Conservation (phyloP, 1,284 basidiomycete genomes). For the Abortiporus biennis region DNA sequence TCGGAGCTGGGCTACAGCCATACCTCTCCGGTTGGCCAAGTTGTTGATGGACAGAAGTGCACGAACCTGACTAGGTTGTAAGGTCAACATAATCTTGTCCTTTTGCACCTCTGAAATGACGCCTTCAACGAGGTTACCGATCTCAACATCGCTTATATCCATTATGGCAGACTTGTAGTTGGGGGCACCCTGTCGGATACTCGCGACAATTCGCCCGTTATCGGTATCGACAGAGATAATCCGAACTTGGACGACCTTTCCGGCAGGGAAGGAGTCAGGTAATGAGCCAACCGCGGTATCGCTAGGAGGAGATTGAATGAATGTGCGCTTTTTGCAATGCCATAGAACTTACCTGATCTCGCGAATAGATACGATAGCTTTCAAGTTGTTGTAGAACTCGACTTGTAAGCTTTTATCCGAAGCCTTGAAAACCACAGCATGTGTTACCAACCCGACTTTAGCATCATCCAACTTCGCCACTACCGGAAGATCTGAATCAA, state of each 20-base stretch:
- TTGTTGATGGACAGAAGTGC: slow-evolving; percentile 85
- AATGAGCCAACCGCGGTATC: slow-evolving; percentile 63
- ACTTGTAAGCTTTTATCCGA: slow-evolving; percentile 77
- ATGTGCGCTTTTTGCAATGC: slow-evolving; percentile 4
- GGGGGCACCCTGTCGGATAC: slow-evolving; percentile 78
- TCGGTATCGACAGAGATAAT: slow-evolving; percentile 71
- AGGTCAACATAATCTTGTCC: slow-evolving; percentile 72
- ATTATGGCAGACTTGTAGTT: slow-evolving; percentile 41
- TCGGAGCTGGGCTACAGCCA: slow-evolving; percentile 68
- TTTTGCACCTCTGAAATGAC: slow-evolving; percentile 76
- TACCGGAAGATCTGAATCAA: slow-evolving; percentile 76
- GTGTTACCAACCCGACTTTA: slow-evolving; percentile 67
- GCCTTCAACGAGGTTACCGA: slow-evolving; percentile 73
- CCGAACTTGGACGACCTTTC: slow-evolving; percentile 84
- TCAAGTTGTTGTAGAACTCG: slow-evolving; percentile 88
- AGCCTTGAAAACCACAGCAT: slow-evolving; percentile 82
- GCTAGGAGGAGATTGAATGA: slow-evolving; percentile 28
- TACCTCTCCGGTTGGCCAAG: slow-evolving; percentile 76
- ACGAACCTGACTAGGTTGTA: slow-evolving; percentile 67
- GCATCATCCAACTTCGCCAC: slow-evolving; percentile 66
- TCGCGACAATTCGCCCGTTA: slow-evolving; percentile 70
- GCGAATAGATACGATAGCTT: slow-evolving; percentile 75
- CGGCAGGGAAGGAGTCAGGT: slow-evolving; percentile 66
- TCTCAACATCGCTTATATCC: slow-evolving; percentile 69
- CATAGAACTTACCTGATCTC: slow-evolving; percentile 71